Conservation (phyloP, 2,329 filamentous ascomycete genomes). For the Colletotrichum cereale region DNA sequence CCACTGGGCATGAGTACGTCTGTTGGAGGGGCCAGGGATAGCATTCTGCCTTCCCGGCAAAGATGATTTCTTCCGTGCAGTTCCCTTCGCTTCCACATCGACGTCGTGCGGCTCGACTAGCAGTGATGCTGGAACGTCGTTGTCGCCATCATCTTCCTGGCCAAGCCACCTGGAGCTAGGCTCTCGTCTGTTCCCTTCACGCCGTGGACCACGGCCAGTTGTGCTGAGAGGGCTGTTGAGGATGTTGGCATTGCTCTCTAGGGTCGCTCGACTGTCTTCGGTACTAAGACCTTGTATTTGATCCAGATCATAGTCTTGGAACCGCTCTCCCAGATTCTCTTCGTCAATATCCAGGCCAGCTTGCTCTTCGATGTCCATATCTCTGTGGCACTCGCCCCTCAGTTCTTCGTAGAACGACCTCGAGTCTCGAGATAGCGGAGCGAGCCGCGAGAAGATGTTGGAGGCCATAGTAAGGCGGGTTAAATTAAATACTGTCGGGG, state of each 20-base stretch:
- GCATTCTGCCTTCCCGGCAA: constrained; percentile 37
- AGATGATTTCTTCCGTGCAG: background rate
- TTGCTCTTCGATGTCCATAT: constrained; percentile 56
- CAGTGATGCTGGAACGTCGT: constrained; percentile 74
- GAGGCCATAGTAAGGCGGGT: constrained; percentile 54
- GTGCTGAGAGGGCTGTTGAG: constrained; percentile 29
- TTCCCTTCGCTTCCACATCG: constrained; percentile 10
- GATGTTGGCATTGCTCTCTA: constrained; percentile 51
- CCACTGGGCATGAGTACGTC: constrained; percentile 65
- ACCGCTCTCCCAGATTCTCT: constrained; percentile 65
- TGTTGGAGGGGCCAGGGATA: constrained; percentile 58
- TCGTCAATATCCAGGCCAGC: constrained; percentile 62
- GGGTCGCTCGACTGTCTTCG: constrained; percentile 60
- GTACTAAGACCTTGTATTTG: constrained; percentile 56
- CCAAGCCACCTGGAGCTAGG: constrained; percentile 46
- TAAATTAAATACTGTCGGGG: background rate
- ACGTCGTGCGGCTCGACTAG: constrained; percentile 65
- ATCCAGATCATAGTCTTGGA: constrained; percentile 64
- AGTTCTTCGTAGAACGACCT: constrained; percentile 65
- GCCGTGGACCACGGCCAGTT: background rate
- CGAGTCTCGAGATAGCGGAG: constrained; percentile 49
- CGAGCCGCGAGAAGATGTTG: constrained; percentile 62
- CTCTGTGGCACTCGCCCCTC: constrained; percentile 53
- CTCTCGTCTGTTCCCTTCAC: constrained; percentile 32
- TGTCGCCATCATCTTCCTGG: constrained; percentile 65